A percentile compares a stretch with the other conserved stretches of the same genome.
phyloP scores from a whole-genome alignment of 2,329 filamentous ascomycete species.

The Ophiostoma ulmi region DNA sequence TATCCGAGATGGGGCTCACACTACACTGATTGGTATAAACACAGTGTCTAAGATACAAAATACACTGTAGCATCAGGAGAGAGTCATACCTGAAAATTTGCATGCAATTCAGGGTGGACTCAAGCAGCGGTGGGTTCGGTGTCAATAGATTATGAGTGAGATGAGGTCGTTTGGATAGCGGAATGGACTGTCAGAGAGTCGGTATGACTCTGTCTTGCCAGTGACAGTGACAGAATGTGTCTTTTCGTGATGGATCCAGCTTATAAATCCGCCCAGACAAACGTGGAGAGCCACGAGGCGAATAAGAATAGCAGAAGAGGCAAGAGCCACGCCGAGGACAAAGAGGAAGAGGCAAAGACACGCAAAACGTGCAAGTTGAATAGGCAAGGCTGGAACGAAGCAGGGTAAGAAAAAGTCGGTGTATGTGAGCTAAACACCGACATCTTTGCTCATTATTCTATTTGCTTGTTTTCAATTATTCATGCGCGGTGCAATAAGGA shows the following conservation, averaged over 20 bases:
- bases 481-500: neutral
- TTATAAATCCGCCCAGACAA: too few species aligned
- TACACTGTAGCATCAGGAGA: neutral
- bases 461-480: neutral
- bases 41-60: neutral
- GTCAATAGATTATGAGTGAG: neutral
- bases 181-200: too few species aligned
- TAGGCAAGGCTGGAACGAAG: neutral
- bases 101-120: neutral
- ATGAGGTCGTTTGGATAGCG: too few species aligned
- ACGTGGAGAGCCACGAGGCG: too few species aligned
- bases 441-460: neutral
- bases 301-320: too few species aligned
- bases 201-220: too few species aligned
- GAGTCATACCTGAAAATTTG: neutral
- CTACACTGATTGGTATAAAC: neutral
- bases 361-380: neutral
- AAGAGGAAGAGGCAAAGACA: neutral
- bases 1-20: neutral
- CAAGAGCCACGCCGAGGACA: too few species aligned
- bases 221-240: too few species aligned
- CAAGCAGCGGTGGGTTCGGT: neutral
- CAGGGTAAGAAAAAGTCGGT: neutral
- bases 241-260: too few species aligned
- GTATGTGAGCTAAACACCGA: neutral